Conservation (phyloP, 352 stramenopile genomes). For the Phytopythium sindhum region DNA sequence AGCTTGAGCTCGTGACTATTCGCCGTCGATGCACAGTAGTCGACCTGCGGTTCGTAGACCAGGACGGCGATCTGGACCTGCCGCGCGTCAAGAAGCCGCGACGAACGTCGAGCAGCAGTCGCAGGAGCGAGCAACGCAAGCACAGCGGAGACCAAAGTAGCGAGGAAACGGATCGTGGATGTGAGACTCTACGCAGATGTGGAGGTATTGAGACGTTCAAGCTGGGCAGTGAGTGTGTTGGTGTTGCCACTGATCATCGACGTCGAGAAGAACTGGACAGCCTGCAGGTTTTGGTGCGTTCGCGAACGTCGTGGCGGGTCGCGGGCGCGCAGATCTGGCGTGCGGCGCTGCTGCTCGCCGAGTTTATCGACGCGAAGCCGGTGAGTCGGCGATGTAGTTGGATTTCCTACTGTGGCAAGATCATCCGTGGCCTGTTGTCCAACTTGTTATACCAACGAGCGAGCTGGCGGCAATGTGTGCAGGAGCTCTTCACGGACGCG, state of each 20-base stretch:
- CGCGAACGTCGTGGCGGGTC: slow-evolving; percentile 23
- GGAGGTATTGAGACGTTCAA: background rate
- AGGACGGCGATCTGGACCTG: slow-evolving; percentile 23
- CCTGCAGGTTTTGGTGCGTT: slow-evolving; percentile 18
- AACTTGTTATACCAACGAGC: background rate
- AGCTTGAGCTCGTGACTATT: background rate
- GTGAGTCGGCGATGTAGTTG: slow-evolving; percentile 3
- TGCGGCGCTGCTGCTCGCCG: slow-evolving; percentile 49
- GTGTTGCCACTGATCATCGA: background rate
- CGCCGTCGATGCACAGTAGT: background rate
- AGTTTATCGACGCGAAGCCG: slow-evolving; percentile 35
- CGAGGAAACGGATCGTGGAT: slow-evolving; percentile 1
- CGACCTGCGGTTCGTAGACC: slow-evolving; percentile 5
- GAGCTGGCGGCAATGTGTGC: background rate
- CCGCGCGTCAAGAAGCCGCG: slow-evolving; percentile 15
- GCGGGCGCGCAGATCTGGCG: slow-evolving; percentile 50
- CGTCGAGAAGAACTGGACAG: background rate
- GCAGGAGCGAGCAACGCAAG: background rate
- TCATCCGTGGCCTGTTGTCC: background rate
- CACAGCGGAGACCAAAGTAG: background rate
- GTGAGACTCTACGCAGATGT: background rate
- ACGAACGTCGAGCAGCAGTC: background rate
- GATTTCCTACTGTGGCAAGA: too few species aligned
- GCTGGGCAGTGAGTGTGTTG: background rate
- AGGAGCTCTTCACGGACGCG: slow-evolving; percentile 24